phyloP scores from a whole-genome alignment of 305 asterid species.

The Euphrasia arctica region DNA sequence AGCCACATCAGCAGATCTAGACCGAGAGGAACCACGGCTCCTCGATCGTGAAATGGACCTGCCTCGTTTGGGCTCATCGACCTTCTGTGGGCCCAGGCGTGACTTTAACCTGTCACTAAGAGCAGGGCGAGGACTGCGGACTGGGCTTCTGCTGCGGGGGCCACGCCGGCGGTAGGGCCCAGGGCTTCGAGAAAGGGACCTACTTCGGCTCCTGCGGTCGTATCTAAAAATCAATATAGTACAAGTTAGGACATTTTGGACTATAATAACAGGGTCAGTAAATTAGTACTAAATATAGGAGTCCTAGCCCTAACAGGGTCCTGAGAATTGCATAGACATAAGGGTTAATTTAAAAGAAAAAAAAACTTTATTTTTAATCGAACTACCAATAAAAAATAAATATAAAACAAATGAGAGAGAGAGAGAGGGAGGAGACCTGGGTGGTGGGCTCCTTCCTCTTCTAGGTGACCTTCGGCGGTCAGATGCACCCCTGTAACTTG shows the following conservation, averaged over 20 bases:
- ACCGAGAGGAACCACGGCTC: constrained; percentile 46
- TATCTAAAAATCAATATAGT: constrained; percentile 41
- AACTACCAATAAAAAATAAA: neutral
- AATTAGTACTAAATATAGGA: neutral
- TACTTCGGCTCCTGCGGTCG: constrained; percentile 63
- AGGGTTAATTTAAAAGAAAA: neutral
- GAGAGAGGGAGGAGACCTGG: constrained; percentile 44
- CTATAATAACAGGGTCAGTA: neutral
- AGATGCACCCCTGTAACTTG: constrained; percentile 56
- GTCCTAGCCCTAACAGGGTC: neutral
- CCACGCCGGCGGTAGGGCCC: constrained; percentile 44
- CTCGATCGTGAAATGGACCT: constrained; percentile 55
- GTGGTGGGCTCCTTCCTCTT: constrained; percentile 86
- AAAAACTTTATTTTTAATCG: neutral
- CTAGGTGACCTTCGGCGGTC: constrained; percentile 65
- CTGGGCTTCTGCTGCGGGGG: constrained; percentile 59
- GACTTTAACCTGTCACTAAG: constrained; percentile 67
- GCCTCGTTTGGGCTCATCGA: constrained; percentile 32
- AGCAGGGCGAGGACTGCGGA: constrained; percentile 50
- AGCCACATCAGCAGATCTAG: constrained; percentile 47
- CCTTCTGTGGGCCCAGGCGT: constrained; percentile 71
- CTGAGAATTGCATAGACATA: neutral
- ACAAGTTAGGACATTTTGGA: constrained; percentile 4
- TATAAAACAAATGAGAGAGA: neutral
- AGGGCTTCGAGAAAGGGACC: constrained; percentile 78